Evolutionary conservation across 2,329 filamentous ascomycete species (phyloP), one percentile per base, ranked within the genome.

Genomic region (Didymosphaeria variabile): DNA sequence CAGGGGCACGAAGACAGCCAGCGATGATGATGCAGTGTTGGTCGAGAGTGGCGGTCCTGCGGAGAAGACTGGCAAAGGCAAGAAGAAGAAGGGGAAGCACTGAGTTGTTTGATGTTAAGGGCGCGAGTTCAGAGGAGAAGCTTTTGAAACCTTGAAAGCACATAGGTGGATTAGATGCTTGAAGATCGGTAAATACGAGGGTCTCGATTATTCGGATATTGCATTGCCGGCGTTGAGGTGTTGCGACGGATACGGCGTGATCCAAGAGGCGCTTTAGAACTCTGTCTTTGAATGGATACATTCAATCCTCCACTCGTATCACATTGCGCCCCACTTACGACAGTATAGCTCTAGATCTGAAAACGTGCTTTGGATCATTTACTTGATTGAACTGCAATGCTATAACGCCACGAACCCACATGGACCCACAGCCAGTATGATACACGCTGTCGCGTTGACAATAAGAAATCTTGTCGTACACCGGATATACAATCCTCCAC

Each of bases 21-120:
- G 88, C 74, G 88, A 90, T 73, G 91, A 93, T 61, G 91, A 94
- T 74, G 87, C 88, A 19, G 91, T 97, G 26, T 81, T 96, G 65
- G 92, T 97, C 52, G 91, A 95, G 71, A 80, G 80, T n/a, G 84
- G 82, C 55, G 82, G 81, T 15, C 81, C 82, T 21, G 78, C 79
- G 34, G 78, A 77, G 62, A 73, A 60, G 78, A 77, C 67, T 77
- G 80, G 69, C 80, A 80, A 79, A 82, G 79, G 80, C 68, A 84
- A 87, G 81, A 88, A 86, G 82, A 90, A 88, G 83, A 90, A 88
- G 82, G 84, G 82, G 58, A 90, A 88, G 84, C 87, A 89, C 78
- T 88, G 76, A 79, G 36, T 15, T 19, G 17, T 31, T 40, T n/a
- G 38, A 36, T 8, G 17, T 17, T n/a, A 40, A 40, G 38, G n/a